These are phyloP conservation scores for Canariomyces notabilis DNA, from an alignment of 2,329 filamentous ascomycete species.

Conservation along the genomic window DNA sequence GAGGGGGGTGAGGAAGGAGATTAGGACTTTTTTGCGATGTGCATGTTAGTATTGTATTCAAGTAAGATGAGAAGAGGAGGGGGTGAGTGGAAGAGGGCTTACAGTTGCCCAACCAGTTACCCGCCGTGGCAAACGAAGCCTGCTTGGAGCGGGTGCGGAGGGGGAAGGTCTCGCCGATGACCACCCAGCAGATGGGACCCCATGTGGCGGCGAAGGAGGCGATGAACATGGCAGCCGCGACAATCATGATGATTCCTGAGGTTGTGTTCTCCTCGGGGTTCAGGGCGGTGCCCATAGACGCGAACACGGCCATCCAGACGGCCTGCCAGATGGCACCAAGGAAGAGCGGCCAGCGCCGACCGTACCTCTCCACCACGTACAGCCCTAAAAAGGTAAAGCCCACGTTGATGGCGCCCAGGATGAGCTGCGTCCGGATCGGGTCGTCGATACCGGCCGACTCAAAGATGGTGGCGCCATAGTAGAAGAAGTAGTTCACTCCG, in stretches of 20 bases:
- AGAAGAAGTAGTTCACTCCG: slow-evolving; percentile 57
- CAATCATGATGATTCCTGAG: slow-evolving; percentile 64
- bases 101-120: slow-evolving; percentile 57
- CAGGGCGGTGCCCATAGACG: slow-evolving; percentile 45
- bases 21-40: slow-evolving; percentile 23
- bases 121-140: slow-evolving; percentile 48
- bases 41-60: slow-evolving; percentile 1
- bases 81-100: slow-evolving; percentile 30
- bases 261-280: slow-evolving; percentile 39
- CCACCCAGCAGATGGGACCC: slow-evolving; percentile 66
- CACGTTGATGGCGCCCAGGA: slow-evolving; percentile 64
- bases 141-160: slow-evolving; percentile 51
- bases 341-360: slow-evolving; percentile 63
- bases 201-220: slow-evolving; percentile 64
- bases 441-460: slow-evolving; percentile 60
- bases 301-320: slow-evolving; percentile 60
- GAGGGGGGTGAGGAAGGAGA: slow-evolving; percentile 63
- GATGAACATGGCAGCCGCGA: slow-evolving; percentile 70
- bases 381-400: slow-evolving; percentile 61
- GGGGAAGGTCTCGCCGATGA: slow-evolving; percentile 62
- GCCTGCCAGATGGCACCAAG: slow-evolving; percentile 64
- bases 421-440: slow-evolving; percentile 62
- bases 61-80: too few species aligned
- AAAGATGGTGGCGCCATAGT: slow-evolving; percentile 66
- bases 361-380: slow-evolving; percentile 63